A percentile compares a stretch with the other conserved stretches of the same genome.
Conservation (phyloP, 257 asterid species). For the Solanum boliviense region DNA sequence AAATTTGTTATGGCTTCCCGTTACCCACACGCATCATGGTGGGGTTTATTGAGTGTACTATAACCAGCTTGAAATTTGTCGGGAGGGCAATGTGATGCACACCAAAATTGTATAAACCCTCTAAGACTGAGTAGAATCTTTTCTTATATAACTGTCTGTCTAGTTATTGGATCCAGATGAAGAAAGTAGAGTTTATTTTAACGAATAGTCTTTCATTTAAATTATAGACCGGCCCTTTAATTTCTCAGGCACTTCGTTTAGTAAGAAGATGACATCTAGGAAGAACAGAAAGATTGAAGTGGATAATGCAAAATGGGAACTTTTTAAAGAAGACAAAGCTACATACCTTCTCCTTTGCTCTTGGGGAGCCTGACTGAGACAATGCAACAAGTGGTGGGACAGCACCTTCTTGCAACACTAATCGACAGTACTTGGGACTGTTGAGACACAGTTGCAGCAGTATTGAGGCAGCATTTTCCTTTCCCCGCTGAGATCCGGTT, state of each 20-base stretch:
- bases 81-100: background rate
- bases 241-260: background rate
- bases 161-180: constrained; percentile 1
- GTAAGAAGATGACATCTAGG: background rate
- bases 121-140: background rate
- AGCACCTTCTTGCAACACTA: constrained; percentile 91
- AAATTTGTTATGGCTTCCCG: background rate
- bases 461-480: constrained; percentile 87
- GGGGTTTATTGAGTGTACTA: background rate
- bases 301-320: background rate
- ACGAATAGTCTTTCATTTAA: background rate
- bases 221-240: background rate
- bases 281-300: background rate
- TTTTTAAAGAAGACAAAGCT: background rate
- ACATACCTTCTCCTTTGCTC: constrained; percentile 92
- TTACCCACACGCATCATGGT: background rate
- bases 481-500: constrained; percentile 74
- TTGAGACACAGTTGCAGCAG: constrained; percentile 72
- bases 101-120: background rate
- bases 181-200: background rate
- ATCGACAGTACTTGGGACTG: constrained; percentile 56
- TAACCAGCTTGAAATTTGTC: background rate
- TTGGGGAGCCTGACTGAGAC: constrained; percentile 78
- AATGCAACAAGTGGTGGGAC: constrained; percentile 94
- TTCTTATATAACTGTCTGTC: background rate